A percentile compares a stretch with the other conserved stretches of the same genome.
These are phyloP conservation scores for Anthracocystis panici-leucophaei DNA, from an alignment of 1,284 basidiomycete species.

Conservation along the genomic window DNA sequence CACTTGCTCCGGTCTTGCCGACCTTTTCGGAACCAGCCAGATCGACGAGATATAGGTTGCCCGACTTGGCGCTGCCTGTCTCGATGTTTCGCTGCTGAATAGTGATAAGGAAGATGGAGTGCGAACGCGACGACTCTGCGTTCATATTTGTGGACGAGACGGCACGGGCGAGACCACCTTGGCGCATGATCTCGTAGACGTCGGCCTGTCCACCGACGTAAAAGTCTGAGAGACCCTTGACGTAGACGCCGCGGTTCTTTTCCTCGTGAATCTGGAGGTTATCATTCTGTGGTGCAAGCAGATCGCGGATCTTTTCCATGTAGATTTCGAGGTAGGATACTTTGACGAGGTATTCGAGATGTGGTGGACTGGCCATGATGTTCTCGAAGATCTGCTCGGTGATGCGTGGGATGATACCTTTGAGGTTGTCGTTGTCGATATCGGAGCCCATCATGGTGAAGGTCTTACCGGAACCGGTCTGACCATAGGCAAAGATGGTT, in stretches of 20 bases:
- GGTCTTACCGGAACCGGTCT: slow-evolving; percentile 81
- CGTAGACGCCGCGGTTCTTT: slow-evolving; percentile 96
- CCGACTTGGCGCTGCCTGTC: slow-evolving; percentile 92
- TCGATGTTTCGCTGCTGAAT: slow-evolving; percentile 97
- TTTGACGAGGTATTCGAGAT: slow-evolving; percentile 98
- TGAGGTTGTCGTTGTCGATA: slow-evolving; percentile 81
- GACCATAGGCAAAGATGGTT: slow-evolving; percentile 89
- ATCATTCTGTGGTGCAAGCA: slow-evolving; percentile 96
- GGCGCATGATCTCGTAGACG: slow-evolving; percentile 99
- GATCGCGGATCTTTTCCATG: slow-evolving; percentile 93
- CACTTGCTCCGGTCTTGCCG: slow-evolving; percentile 98
- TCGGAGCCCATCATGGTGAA: slow-evolving; percentile 79
- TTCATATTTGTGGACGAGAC: slow-evolving; percentile 99
- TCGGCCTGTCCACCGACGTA: slow-evolving; percentile 85
- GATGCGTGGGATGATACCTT: slow-evolving; percentile 97
- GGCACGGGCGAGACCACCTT: slow-evolving; percentile 88
- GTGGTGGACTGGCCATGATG: slow-evolving; percentile 93
- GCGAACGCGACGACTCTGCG: slow-evolving; percentile 97
- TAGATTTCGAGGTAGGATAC: slow-evolving; percentile 99
- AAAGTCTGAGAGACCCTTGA: slow-evolving; percentile 96
- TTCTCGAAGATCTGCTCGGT: slow-evolving; percentile 99
- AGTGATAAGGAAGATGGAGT: slow-evolving; percentile 98
- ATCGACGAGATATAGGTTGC: slow-evolving; percentile 97
- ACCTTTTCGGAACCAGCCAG: slow-evolving; percentile 99
- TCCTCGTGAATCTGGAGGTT: slow-evolving; percentile 99